Base-by-base conservation (phyloP, 768 basidiomycete species). In the Lactarius akahatsu region DNA sequence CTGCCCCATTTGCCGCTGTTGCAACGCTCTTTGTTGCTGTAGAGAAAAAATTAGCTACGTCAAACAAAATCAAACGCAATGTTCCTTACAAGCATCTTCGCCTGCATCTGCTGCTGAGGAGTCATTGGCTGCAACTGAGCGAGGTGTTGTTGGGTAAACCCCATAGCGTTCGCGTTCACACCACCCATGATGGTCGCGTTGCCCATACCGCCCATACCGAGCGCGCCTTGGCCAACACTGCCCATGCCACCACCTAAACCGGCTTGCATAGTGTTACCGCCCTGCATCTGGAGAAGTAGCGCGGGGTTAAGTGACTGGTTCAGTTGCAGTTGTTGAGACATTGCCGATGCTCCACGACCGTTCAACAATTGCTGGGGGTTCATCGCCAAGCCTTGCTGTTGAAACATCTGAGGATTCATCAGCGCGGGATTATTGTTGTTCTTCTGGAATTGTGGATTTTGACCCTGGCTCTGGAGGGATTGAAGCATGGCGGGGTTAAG, bases 1-100 rank as follows among this genome's bases (percentile, higher is more conserved):
- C 58, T 72, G 72, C 6, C 69, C 59, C 61, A 72, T 69, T 62
- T 73, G 73, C 26, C 73, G 64, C 28, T 69, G 64, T 9, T 69
- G 68, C 28, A 71, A 10, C 36, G 43, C 41, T 30, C 61, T 59
- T 32, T 71, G 64, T 65, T 72, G 71, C 41, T 68, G 52, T 32
- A 45, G 45, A 8, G 16, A 52, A 43, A 15, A 38, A 38, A 54
- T 66, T 15, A 67, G 57, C 10, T 11, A 40, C 23, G 40, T 8
- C 34, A 18, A 10, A 54, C 40, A 63, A 36, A 26, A 26, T 34
- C 16, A 34, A 20, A 58, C 11, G 52, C 5, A 40, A 47, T 32
- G 18, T 41, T 60, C 20, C 69, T 52, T 52, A 68, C 66, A 57
- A 50, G n/a, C 9, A 63, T 13, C 57, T 62, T 66, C 4, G 71